Evolutionary conservation across 306 rosid genomes (phyloP), one percentile per base, ranked within the genome.

Genomic region (Sphenostylis stenocarpa): DNA sequence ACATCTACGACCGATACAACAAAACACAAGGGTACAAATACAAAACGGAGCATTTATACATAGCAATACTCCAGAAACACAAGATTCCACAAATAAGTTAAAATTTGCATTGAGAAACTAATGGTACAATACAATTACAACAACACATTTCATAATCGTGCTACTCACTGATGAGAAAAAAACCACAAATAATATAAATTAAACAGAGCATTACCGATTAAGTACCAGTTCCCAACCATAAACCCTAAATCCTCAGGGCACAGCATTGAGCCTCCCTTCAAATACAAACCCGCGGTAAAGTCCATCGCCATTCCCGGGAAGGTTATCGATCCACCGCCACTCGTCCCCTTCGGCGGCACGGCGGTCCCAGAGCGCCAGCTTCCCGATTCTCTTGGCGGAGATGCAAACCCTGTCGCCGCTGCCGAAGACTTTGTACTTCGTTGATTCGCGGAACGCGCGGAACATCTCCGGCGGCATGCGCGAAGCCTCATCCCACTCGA

Each of bases 401-500:
- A 94, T 91, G 70, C 96, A 94, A 56, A 94, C 87, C 62, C 85
- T 69, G 43, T 89, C 91, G 0, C 95, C 93, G 1, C 86, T 88
- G 0, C 97, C 97, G 10, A 94, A 94, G 29, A 90, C 96, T 84
- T 92, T 94, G 75, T 89, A 90, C 89, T 94, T 94, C 61, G 88
- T 86, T 1, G 91, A 84, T 73, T 91, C 96, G 38, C 87, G 93
- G 73, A 94, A 94, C 76, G 90, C 86, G 84, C 47, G 70, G 36
- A 91, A 94, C 91, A 94, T 90, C 16, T 89, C 95, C 20, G 31
- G 53, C 3, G 98, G 96, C 98, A 94, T 94, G 23, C 96, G 82
- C 14, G 92, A 95, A 0, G 97, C 96, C 70, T 92, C 93, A 16
- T 94, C 95, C 97, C 98, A 94, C 70, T 87, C 93, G 87, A 88